Evolutionary conservation across 2,329 filamentous ascomycete species (phyloP).

Genomic region (Falciphora oryzae): DNA sequence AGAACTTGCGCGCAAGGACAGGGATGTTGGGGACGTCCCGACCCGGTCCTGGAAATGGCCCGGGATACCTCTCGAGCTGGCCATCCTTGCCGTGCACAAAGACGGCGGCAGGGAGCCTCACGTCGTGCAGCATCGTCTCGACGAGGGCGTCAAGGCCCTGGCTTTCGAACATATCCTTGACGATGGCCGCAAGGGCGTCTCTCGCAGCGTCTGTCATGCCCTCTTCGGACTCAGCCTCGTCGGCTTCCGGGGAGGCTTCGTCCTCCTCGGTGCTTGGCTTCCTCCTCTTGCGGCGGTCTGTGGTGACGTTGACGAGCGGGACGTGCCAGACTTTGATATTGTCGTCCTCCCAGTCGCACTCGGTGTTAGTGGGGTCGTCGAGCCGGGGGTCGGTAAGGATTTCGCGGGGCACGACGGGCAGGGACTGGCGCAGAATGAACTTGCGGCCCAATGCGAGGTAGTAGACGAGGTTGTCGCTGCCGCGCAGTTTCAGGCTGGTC

Average conservation of each 20-base stretch:
- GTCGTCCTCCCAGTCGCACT: constrained; percentile 57
- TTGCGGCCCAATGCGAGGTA: constrained; percentile 73
- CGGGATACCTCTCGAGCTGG: constrained; percentile 62
- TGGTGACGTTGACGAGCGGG: constrained; percentile 10
- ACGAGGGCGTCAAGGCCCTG: constrained; percentile 60
- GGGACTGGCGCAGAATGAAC: constrained; percentile 80
- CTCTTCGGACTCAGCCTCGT: constrained; percentile 24
- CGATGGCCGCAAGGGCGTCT: constrained; percentile 52
- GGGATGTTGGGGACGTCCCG: constrained; percentile 53
- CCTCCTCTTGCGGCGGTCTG: constrained; percentile 44
- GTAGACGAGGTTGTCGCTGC: constrained; percentile 73
- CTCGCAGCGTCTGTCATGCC: constrained; percentile 22
- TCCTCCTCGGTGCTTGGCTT: constrained; percentile 22
- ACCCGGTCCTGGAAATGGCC: constrained; percentile 51
- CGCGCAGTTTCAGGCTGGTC: constrained; percentile 61
- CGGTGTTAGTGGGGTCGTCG: constrained; percentile 20
- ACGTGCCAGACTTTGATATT: constrained; percentile 83
- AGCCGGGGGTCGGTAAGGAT: constrained; percentile 41
- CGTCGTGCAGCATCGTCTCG: constrained; percentile 59
- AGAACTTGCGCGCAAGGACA: constrained; percentile 69
- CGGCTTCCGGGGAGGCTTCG: background rate
- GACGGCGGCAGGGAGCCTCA: constrained; percentile 61
- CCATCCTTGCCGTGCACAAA: constrained; percentile 63
- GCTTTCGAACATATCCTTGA: constrained; percentile 76
- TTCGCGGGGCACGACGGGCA: constrained; percentile 69